These are phyloP conservation scores for Panicum miliaceum DNA, from an alignment of 176 grass and related monocot species.

Conservation along the genomic window DNA sequence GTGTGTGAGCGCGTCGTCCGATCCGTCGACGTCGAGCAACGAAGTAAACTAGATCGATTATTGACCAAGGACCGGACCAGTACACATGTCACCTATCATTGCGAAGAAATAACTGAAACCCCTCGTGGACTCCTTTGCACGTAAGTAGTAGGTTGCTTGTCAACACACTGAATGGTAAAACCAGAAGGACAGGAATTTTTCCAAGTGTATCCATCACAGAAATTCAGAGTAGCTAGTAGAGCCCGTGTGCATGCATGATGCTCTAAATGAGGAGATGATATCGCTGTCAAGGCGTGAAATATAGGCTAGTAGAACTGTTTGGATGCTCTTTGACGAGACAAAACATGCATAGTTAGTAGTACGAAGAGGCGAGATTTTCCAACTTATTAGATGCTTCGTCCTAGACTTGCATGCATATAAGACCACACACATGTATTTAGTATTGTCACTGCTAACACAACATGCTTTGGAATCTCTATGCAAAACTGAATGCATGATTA, in stretches of 20 bases:
- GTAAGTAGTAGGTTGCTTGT: slow-evolving; percentile 7
- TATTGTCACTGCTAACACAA: not conserved
- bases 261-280: not conserved
- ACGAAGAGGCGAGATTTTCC: not conserved
- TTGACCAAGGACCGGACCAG: not conserved
- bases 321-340: not conserved
- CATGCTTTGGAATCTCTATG: not conserved
- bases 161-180: slow-evolving; percentile 33
- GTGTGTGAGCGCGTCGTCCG: not conserved
- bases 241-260: not conserved
- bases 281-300: slow-evolving; percentile 22
- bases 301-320: not conserved
- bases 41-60: slow-evolving; percentile 6
- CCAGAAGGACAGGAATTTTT: not conserved
- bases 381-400: not conserved
- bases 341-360: not conserved
- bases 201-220: slow-evolving; percentile 5
- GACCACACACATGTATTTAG: no score
- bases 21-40: not conserved
- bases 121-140: slow-evolving; percentile 18
- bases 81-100: not conserved
- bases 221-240: slow-evolving; percentile 1
- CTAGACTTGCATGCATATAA: no score
- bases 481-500: not conserved
- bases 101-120: slow-evolving; percentile 28